Evolutionary conservation across 345 rosid genomes (phyloP).

Genomic region (Adansonia digitata): DNA sequence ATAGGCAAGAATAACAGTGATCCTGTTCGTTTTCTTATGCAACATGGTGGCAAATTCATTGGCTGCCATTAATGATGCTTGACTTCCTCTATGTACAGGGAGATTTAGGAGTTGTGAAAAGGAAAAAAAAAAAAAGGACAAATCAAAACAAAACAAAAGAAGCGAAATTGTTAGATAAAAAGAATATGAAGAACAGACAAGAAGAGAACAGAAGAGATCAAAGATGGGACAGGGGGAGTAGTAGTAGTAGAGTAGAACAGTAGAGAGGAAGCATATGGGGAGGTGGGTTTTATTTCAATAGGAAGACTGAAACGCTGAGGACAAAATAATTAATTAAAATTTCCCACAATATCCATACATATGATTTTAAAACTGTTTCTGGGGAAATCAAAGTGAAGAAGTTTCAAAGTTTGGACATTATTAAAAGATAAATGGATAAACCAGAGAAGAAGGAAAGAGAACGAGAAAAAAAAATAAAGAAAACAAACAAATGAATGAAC

Average conservation of each 20-base stretch:
- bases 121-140: not conserved
- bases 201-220: too few species aligned
- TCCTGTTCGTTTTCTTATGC: constrained; percentile 66
- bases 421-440: too few species aligned
- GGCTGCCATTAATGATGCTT: constrained; percentile 56
- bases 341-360: not conserved
- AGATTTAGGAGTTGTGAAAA: constrained; percentile 1
- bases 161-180: constrained; percentile 1
- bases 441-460: too few species aligned
- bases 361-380: too few species aligned
- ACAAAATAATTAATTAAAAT: too few species aligned
- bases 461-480: too few species aligned
- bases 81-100: constrained; percentile 28
- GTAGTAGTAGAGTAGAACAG: not conserved
- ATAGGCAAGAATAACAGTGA: constrained; percentile 70
- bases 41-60: constrained; percentile 78
- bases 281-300: constrained; percentile 21
- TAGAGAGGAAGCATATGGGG: constrained; percentile 8
- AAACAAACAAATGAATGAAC: too few species aligned
- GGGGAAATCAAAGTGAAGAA: too few species aligned
- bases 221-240: too few species aligned
- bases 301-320: too few species aligned
- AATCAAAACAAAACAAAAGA: not conserved
- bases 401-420: too few species aligned
- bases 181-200: constrained; percentile 9